A percentile compares a stretch with the other conserved stretches of the same genome.
Conservation (phyloP, 441 rosid species). For the Populus tomentosa region DNA sequence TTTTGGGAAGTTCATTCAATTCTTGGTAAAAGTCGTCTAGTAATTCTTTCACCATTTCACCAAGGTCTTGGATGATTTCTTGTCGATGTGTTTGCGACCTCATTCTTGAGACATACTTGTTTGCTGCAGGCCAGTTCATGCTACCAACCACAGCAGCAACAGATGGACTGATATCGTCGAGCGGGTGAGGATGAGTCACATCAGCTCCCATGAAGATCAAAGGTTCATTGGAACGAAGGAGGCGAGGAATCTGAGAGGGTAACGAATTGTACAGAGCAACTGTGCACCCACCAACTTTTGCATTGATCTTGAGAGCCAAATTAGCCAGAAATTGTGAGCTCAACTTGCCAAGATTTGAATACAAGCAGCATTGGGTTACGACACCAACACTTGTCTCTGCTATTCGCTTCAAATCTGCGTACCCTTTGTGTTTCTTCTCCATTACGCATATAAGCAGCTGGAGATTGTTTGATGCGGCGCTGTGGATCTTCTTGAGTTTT, state of each 20-base stretch:
- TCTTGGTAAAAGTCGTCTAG: constrained; percentile 72
- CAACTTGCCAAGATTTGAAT: constrained; percentile 33
- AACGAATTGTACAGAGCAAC: constrained; percentile 75
- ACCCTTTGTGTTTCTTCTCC: constrained; percentile 89
- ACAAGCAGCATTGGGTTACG: constrained; percentile 67
- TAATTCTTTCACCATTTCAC: constrained; percentile 42
- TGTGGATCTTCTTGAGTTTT: constrained; percentile 68
- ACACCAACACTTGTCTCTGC: constrained; percentile 66
- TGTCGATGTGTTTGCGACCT: constrained; percentile 62
- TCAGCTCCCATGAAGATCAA: constrained; percentile 81
- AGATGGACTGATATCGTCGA: constrained; percentile 69
- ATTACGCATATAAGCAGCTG: constrained; percentile 80
- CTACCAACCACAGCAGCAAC: constrained; percentile 86
- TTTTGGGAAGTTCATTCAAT: constrained; percentile 50
- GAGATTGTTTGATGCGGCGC: constrained; percentile 60
- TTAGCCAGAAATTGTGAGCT: constrained; percentile 58
- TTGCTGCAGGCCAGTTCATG: constrained; percentile 73
- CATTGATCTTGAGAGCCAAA: constrained; percentile 65
- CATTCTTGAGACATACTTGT: constrained; percentile 57
- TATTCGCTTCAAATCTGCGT: constrained; percentile 49
- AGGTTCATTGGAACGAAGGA: constrained; percentile 23
- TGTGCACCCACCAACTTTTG: constrained; percentile 79
- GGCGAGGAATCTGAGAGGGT: constrained; percentile 77
- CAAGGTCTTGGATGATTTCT: constrained; percentile 69
- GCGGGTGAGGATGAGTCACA: constrained; percentile 73